These are phyloP conservation scores for Alternaria sp. DNA, from an alignment of 2,329 filamentous ascomycete genomes.

Conservation along the genomic window DNA sequence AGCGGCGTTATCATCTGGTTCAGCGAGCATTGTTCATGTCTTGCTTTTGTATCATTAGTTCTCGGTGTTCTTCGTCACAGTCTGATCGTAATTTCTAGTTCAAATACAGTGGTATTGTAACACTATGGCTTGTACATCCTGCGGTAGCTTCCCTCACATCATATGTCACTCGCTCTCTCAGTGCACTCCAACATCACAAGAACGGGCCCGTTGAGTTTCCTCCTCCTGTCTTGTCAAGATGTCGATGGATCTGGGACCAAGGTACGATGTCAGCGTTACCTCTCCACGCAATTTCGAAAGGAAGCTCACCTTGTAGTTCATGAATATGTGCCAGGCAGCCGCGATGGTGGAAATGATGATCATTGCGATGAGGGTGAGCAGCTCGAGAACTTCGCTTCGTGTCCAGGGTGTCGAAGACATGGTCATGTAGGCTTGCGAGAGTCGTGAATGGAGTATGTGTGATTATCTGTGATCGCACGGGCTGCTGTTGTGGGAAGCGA, in stretches of 20 bases:
- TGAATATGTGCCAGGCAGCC: neutral
- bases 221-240: neutral
- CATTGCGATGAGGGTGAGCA: neutral
- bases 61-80: neutral
- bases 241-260: neutral
- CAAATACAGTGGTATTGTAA: neutral
- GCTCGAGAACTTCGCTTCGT: neutral
- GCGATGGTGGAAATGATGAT: neutral
- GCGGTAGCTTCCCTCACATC: neutral
- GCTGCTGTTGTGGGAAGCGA: neutral
- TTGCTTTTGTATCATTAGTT: neutral
- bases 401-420: neutral
- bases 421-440: neutral
- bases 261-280: neutral
- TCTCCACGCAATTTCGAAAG: neutral
- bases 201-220: neutral
- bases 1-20: neutral
- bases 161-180: neutral
- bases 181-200: neutral
- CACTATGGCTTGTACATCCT: neutral
- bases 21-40: neutral
- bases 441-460: neutral
- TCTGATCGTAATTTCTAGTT: slow-evolving; percentile 1
- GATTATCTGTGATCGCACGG: neutral
- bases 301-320: neutral